These are phyloP conservation scores for Mariannaea sp. DNA, from an alignment of 2,329 filamentous ascomycete species.

Conservation along the genomic window DNA sequence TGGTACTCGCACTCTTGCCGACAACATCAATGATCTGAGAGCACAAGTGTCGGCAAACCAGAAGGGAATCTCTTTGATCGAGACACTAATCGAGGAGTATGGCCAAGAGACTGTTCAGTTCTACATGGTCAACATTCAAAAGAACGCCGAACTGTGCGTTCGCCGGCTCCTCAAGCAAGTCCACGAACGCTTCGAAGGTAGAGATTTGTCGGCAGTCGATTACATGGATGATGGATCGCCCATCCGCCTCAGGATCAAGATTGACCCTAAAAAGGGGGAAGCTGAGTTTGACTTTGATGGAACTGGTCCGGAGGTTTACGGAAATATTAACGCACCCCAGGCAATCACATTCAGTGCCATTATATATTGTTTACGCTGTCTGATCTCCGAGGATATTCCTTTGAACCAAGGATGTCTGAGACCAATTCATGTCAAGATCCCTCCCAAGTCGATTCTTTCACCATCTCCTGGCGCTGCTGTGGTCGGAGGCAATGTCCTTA, in stretches of 20 bases:
- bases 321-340: slow-evolving; percentile 80
- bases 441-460: slow-evolving; percentile 72
- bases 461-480: slow-evolving; percentile 79
- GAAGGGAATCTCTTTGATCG: slow-evolving; percentile 83
- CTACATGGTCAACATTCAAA: slow-evolving; percentile 83
- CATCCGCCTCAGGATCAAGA: slow-evolving; percentile 74
- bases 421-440: slow-evolving; percentile 76
- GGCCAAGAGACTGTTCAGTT: slow-evolving; percentile 78
- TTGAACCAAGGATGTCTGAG: slow-evolving; percentile 82
- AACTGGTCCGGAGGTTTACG: slow-evolving; percentile 79
- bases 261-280: slow-evolving; percentile 74
- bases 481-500: slow-evolving; percentile 77
- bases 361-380: slow-evolving; percentile 80
- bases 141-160: slow-evolving; percentile 77
- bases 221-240: slow-evolving; percentile 86
- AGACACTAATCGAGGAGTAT: slow-evolving; percentile 75
- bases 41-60: slow-evolving; percentile 85
- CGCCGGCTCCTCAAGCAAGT: slow-evolving; percentile 74
- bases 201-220: slow-evolving; percentile 72
- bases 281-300: slow-evolving; percentile 81
- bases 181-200: slow-evolving; percentile 70
- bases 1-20: slow-evolving; percentile 76
- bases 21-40: slow-evolving; percentile 83
- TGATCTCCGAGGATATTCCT: slow-evolving; percentile 81
- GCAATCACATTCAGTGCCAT: slow-evolving; percentile 86